Conservation (phyloP, 2,329 filamentous ascomycete genomes). For the Aspergillus clavatus region DNA sequence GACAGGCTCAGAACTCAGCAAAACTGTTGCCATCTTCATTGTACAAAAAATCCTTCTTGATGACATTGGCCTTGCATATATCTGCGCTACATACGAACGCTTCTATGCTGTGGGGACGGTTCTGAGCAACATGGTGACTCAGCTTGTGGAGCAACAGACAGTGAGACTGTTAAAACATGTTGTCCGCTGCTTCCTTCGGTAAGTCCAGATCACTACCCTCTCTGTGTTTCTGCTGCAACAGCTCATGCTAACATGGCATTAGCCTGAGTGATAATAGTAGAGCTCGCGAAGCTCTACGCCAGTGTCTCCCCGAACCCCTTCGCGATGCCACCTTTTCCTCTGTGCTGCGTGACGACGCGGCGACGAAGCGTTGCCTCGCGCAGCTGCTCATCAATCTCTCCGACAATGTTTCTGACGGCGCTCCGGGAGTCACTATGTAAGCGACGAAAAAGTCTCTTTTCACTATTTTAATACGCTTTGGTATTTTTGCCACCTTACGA, state of each 20-base stretch:
- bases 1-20: conserved; percentile 94
- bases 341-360: conserved; percentile 91
- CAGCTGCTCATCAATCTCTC: conserved; percentile 95
- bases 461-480: conserved; percentile 25
- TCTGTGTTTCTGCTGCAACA: too few relatives aligned
- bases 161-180: conserved; percentile 95
- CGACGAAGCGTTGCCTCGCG: conserved; percentile 95
- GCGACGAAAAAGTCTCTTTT: conserved; percentile 26
- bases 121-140: conserved; percentile 96
- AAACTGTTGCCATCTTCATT: conserved; percentile 99
- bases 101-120: conserved; percentile 98
- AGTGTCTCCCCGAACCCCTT: conserved; percentile 97
- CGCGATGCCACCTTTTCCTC: conserved; percentile 96
- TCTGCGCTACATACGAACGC: conserved; percentile 96
- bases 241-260: background rate
- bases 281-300: conserved; percentile 86
- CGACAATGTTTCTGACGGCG: conserved; percentile 67
- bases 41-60: conserved; percentile 98
- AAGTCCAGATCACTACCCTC: conserved; percentile 38
- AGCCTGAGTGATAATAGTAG: conserved; percentile 94
- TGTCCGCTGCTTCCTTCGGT: conserved; percentile 93
- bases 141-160: conserved; percentile 95
- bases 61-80: conserved; percentile 94
- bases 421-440: conserved; percentile 38
- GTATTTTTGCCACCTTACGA: conserved; percentile 35